Base-by-base conservation (phyloP, 306 rosid genomes). In the Medicago lupulina region DNA sequence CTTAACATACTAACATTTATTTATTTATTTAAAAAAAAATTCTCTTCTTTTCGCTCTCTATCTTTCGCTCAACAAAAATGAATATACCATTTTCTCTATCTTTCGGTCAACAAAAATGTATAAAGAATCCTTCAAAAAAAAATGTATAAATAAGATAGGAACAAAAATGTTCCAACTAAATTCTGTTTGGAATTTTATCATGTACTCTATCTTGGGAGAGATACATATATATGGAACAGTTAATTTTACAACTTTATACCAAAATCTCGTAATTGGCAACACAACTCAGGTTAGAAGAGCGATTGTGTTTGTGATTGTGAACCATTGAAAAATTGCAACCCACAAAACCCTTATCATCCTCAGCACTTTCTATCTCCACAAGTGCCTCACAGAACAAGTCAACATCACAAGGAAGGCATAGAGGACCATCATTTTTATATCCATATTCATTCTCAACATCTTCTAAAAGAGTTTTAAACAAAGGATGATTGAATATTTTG, bases 401-500 rank as follows among this genome's bases (percentile, higher is more conserved):
- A 23, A 88, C 93, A 0, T 86, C 75, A 9, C 97, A 93, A 46
- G 97, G 97, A 59, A 93, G 86, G 74, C 86, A 80, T 6, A 91
- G 46, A 0, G 97, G 98, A 2, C 98, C 95, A 16, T 91, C 79
- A 21, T 85, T 79, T n/a, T 17, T 61, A 18, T 80, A 81, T 1
- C 96, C 97, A 58, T 83, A 88, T 77, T 94, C 95, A 38, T 21
- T 36, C 75, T 90, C 90, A 3, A 94, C 92, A 13, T 85, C 88
- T 8, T 94, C 89, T 25, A 94, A 81, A 19, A 92, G 85, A 17
- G 57, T 76, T 83, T 69, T 73, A 81, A 94, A 92, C 73, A 83
- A 53, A 0, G 89, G 89, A 40, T 92, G 96, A 23, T 94, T 92
- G 0, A 75, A 85, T 4, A 70, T 62, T 80, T 85, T 76, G 1